Conservation (phyloP, 2,329 filamentous ascomycete species). For the Paecilomyces sp. region DNA sequence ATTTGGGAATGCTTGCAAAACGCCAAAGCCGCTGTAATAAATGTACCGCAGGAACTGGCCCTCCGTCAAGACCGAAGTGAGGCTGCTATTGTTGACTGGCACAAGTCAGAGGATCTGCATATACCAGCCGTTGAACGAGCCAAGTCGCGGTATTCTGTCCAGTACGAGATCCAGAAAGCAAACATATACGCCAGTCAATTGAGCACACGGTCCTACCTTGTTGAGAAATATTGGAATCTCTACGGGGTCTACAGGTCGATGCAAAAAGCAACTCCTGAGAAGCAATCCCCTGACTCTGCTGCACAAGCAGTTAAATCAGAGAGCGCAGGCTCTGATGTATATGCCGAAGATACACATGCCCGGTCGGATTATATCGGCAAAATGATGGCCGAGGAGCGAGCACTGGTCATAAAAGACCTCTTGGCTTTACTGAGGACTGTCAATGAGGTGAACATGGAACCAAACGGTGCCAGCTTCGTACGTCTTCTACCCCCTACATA, state of each 20-base stretch:
- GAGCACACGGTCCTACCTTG: conserved; percentile 73
- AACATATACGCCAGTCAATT: conserved; percentile 81
- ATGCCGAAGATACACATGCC: conserved; percentile 27
- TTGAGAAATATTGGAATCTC: conserved; percentile 77
- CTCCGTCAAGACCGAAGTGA: conserved; percentile 41
- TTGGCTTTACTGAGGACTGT: conserved; percentile 68
- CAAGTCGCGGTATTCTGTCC: conserved; percentile 40
- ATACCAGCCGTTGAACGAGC: conserved; percentile 28
- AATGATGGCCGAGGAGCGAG: conserved; percentile 67
- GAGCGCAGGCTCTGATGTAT: conserved; percentile 13
- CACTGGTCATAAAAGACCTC: conserved; percentile 73
- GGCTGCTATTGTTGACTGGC: conserved; percentile 21
- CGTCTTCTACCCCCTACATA: conserved; percentile 17
- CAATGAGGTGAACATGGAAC: conserved; percentile 78
- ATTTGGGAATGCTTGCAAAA: conserved; percentile 63
- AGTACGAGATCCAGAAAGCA: conserved; percentile 86
- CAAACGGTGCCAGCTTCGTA: conserved; percentile 59
- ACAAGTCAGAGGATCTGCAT: conserved; percentile 46
- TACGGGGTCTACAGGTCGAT: conserved; percentile 53
- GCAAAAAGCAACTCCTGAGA: conserved; percentile 10
- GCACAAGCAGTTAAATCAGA: conserved; percentile 12
- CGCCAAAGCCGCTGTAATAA: conserved; percentile 61
- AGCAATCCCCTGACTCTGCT: conserved; percentile 5
- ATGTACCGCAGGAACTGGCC: conserved; percentile 62
- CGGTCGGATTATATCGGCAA: conserved; percentile 47